Conservation (phyloP, 2,329 filamentous ascomycete species). For the Stagonosporopsis vannaccii region DNA sequence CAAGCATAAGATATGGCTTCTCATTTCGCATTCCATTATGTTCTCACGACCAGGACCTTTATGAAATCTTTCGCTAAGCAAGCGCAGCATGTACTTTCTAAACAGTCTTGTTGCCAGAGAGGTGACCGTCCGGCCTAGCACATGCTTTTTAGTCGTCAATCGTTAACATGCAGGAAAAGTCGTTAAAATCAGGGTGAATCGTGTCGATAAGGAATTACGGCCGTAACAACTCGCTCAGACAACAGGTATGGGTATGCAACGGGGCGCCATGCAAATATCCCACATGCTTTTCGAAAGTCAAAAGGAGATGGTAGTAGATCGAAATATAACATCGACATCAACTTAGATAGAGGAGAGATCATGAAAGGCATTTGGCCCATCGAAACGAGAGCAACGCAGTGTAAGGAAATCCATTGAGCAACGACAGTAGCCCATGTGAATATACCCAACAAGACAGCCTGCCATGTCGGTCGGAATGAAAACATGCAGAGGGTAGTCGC, state of each 20-base stretch:
- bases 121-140: background rate
- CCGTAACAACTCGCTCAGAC: conserved; percentile 19
- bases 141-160: conserved; percentile 5
- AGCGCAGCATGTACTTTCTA: background rate
- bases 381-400: conserved; percentile 21
- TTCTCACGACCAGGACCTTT: background rate
- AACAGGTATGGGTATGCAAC: conserved; percentile 22
- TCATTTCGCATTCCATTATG: background rate
- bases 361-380: conserved; percentile 9
- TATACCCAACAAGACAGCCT: conserved; percentile 32
- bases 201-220: conserved; percentile 15
- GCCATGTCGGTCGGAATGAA: conserved; percentile 19
- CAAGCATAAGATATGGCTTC: background rate
- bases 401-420: conserved; percentile 39
- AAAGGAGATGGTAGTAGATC: conserved; percentile 26
- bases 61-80: background rate
- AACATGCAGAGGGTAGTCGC: conserved; percentile 39
- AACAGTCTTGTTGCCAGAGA: background rate
- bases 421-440: conserved; percentile 29
- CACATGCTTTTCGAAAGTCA: conserved; percentile 26
- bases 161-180: conserved; percentile 4
- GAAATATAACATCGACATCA: conserved; percentile 20
- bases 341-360: conserved; percentile 20
- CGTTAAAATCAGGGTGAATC: conserved; percentile 13
- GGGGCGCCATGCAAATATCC: conserved; percentile 18